Conservation (phyloP, 2,329 filamentous ascomycete genomes). For the Diplodia sapinea region DNA sequence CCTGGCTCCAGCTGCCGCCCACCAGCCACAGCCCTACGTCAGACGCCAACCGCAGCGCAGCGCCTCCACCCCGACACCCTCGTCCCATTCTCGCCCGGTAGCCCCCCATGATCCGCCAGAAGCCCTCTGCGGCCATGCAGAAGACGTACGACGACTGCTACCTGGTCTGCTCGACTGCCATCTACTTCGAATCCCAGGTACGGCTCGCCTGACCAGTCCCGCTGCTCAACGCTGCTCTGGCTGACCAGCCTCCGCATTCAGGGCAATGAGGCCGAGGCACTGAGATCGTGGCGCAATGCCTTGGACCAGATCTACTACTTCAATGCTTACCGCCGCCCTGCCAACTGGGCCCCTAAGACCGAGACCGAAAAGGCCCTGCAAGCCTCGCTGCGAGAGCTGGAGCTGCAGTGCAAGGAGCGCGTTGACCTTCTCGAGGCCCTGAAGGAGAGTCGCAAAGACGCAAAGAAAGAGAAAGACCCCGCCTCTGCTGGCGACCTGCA, state of each 20-base stretch:
- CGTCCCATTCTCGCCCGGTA: constrained; percentile 3
- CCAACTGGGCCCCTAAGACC: constrained; percentile 71
- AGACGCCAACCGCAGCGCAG: constrained; percentile 23
- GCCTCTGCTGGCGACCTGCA: not conserved
- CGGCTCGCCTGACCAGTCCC: constrained; percentile 13
- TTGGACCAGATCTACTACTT: constrained; percentile 89
- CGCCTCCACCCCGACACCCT: not conserved
- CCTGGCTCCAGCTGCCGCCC: not conserved
- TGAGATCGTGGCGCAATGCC: constrained; percentile 87
- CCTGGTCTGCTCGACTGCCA: constrained; percentile 89
- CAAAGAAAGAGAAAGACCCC: constrained; percentile 45
- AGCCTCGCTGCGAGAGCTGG: constrained; percentile 80
- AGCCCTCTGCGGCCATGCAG: constrained; percentile 76
- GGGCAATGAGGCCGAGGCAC: constrained; percentile 90
- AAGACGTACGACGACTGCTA: constrained; percentile 99
- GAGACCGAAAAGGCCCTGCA: constrained; percentile 84
- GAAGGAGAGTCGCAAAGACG: constrained; percentile 66
- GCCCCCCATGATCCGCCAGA: constrained; percentile 60
- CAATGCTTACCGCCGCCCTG: constrained; percentile 74
- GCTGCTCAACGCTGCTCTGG: constrained; percentile 15
- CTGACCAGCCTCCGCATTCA: constrained; percentile 46
- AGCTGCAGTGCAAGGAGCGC: constrained; percentile 90
- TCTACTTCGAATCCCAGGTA: constrained; percentile 95
- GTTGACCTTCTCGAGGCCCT: constrained; percentile 87
- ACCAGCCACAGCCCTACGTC: constrained; percentile 27